Base-by-base conservation (phyloP, 2,329 filamentous ascomycete genomes). In the Penicillium vulpinum region DNA sequence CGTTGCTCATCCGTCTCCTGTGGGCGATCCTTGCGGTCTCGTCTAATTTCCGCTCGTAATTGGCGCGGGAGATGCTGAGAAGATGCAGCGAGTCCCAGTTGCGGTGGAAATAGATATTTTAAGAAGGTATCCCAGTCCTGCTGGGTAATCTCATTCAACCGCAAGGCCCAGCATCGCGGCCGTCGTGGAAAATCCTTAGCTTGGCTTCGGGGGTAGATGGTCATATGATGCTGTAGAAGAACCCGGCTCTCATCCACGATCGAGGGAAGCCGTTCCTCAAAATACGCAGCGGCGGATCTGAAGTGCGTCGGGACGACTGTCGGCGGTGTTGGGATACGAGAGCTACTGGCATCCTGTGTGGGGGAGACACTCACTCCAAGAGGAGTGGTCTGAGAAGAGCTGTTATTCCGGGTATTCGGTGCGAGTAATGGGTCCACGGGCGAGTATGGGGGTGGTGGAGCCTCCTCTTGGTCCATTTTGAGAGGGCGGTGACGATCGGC, bases 101-200 rank as follows among this genome's bases (percentile, higher is more conserved):
- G 68, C 6, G 69, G 62, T 3, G 76, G 77, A 46, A 78, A 76
- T 6, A 78, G 59, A 62, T 76, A 74, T 43, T 72, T 72, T 24
- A 77, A 55, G 57, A 78, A 79, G 10, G 70, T 75, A 54, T 75
- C 70, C 77, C 77, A 78, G 61, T 79, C 77, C 61, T 75, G 70
- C 62, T 76, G 73, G 40, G 64, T 62, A 29, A 77, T 68, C 44
- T 76, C 71, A 24, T 68, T 62, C 39, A 62, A 62, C 11, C 68
- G 67, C 16, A 69, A 56, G 39, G 67, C 70, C 74, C 75, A 76
- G 58, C 75, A 76, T 2, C 76, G 75, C 2, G 75, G 74, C 39
- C 74, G 70, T 28, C 74, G 73, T n/a, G 71, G 69, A 16, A 76
- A 76, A 50, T 78, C 75, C 52, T 75, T 77, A 0, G 71, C 63